Conservation (phyloP, 106 monocot genomes). For the Narthecium ossifragum region DNA sequence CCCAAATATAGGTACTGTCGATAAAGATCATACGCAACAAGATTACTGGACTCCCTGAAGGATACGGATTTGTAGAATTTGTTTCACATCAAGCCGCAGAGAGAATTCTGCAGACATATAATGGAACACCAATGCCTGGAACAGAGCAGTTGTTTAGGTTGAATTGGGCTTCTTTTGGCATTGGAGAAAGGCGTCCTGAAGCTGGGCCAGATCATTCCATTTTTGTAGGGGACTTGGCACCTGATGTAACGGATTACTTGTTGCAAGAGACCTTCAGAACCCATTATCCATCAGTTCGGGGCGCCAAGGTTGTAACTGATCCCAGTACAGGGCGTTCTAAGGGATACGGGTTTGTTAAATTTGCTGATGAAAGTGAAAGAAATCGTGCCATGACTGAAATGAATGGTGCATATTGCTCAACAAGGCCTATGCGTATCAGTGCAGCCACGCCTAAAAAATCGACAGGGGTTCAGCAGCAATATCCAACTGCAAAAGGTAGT, state of each 20-base stretch:
- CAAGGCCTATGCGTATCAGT: constrained; percentile 94
- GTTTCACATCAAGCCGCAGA: constrained; percentile 86
- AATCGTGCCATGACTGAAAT: constrained; percentile 98
- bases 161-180: constrained; percentile 97
- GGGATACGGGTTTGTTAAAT: constrained; percentile 99
- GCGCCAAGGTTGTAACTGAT: constrained; percentile 97
- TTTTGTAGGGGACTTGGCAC: constrained; percentile 94
- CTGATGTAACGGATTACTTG: constrained; percentile 96
- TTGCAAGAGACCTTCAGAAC: constrained; percentile 88
- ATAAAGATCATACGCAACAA: constrained; percentile 97
- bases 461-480: constrained; percentile 50
- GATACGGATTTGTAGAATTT: constrained; percentile 97
- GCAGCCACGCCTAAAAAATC: constrained; percentile 89
- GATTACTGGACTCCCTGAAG: constrained; percentile 85
- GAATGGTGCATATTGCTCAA: constrained; percentile 98
- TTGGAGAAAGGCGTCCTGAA: constrained; percentile 74
- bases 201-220: constrained; percentile 85
- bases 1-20: constrained; percentile 50
- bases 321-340: constrained; percentile 85
- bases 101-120: constrained; percentile 75
- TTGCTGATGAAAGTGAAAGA: constrained; percentile 87
- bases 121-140: constrained; percentile 91
- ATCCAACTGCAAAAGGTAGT: constrained; percentile 54
- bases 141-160: constrained; percentile 82
- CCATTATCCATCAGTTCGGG: constrained; percentile 85